These are phyloP conservation scores for Allium cepa DNA, from an alignment of 106 monocot species.

Conservation along the genomic window DNA sequence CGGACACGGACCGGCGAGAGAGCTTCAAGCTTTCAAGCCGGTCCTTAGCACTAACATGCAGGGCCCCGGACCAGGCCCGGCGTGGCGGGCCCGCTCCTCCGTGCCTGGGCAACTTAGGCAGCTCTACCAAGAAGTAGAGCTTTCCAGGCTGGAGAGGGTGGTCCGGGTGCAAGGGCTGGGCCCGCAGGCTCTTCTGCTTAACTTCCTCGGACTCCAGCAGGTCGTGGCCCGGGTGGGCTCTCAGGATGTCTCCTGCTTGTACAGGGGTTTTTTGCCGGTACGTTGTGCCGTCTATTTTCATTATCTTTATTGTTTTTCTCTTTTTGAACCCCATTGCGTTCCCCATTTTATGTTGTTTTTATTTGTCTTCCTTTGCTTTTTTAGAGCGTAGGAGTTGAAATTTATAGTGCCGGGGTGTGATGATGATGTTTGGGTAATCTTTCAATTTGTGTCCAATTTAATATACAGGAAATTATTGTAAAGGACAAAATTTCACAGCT, in stretches of 20 bases:
- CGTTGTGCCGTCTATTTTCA: constrained; percentile 33
- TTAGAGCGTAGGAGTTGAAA: too few species aligned
- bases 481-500: too few species aligned
- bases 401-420: too few species aligned
- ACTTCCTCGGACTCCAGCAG: constrained; percentile 26
- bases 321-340: constrained; percentile 17
- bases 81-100: constrained; percentile 8
- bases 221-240: constrained; percentile 13
- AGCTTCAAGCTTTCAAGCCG: constrained; percentile 51
- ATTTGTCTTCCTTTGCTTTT: too few species aligned
- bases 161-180: constrained; percentile 12
- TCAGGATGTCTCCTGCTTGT: constrained; percentile 9
- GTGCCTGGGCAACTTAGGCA: constrained; percentile 23
- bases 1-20: constrained; percentile 42
- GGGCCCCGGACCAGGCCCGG: constrained; percentile 41
- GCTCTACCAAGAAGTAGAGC: constrained; percentile 30
- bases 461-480: too few species aligned
- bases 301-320: constrained; percentile 22
- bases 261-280: constrained; percentile 13
- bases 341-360: constrained; percentile 5
- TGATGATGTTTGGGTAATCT: too few species aligned
- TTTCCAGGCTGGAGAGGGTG: constrained; percentile 9
- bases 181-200: constrained; percentile 13
- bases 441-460: too few species aligned
- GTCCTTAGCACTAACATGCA: constrained; percentile 42